Evolutionary conservation across 2,329 filamentous ascomycete species (phyloP).

Genomic region (Arthrobotrys pseudoclavata): DNA sequence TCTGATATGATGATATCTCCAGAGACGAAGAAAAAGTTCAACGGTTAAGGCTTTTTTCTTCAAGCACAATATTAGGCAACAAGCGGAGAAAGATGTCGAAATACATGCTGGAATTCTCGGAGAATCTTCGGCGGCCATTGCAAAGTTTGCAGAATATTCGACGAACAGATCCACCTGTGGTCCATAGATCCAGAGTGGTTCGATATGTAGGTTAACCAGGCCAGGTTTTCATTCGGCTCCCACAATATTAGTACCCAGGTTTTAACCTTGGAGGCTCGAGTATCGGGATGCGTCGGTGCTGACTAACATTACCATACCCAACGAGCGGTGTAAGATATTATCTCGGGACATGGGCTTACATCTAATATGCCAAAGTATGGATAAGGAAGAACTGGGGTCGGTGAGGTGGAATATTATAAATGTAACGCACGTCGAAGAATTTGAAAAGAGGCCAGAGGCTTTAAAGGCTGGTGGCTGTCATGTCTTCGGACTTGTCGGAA

Average conservation of each 20-base stretch:
- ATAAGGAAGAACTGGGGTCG: too few relatives aligned
- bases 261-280: neutral
- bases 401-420: too few relatives aligned
- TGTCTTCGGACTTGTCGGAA: neutral
- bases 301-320: too few relatives aligned
- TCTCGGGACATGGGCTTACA: too few relatives aligned
- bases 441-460: neutral
- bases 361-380: too few relatives aligned
- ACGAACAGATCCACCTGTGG: neutral
- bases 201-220: neutral
- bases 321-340: too few relatives aligned
- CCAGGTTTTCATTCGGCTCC: neutral
- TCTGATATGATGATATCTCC: neutral
- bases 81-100: neutral
- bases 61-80: neutral
- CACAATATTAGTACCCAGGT: neutral
- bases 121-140: slow-evolving; percentile 14
- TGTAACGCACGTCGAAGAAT: neutral
- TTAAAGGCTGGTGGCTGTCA: neutral
- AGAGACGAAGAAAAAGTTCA: neutral
- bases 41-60: neutral
- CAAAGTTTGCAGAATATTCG: slow-evolving; percentile 9
- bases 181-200: neutral
- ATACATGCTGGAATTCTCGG: neutral
- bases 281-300: too few relatives aligned